A percentile compares a stretch with the other conserved stretches of the same genome.
These are phyloP conservation scores for Ganoderma multipileum DNA, from an alignment of 1,284 basidiomycete genomes.

Conservation along the genomic window DNA sequence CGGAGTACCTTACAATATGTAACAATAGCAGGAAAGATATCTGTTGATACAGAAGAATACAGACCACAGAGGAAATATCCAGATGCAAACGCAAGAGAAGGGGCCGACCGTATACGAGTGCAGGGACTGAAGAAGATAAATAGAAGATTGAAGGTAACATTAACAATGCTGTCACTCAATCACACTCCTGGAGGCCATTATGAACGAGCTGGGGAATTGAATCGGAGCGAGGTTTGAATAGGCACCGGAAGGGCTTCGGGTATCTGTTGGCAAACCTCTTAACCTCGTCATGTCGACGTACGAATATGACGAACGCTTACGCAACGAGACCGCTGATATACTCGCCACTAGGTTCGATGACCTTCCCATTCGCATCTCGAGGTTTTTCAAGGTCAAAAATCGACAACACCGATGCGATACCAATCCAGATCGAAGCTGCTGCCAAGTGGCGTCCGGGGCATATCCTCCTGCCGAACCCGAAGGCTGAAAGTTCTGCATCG, in stretches of 20 bases:
- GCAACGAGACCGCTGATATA: conserved; percentile 43
- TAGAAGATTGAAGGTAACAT: background rate
- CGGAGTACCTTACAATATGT: background rate
- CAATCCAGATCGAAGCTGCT: conserved; percentile 45
- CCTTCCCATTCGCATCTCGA: conserved; percentile 42
- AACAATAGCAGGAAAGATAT: background rate
- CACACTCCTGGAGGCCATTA: conserved; percentile 22
- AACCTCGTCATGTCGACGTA: background rate
- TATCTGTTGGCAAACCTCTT: conserved; percentile 28
- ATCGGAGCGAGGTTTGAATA: conserved; percentile 35
- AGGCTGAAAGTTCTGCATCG: conserved; percentile 39
- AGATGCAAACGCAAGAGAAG: background rate
- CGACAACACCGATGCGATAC: conserved; percentile 45
- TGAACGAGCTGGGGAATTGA: conserved; percentile 29
- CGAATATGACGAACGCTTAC: conserved; percentile 43
- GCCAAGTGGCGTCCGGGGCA: conserved; percentile 51
- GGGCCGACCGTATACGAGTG: background rate
- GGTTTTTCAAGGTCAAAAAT: conserved; percentile 46
- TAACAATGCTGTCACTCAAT: conserved; percentile 4
- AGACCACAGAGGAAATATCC: background rate
- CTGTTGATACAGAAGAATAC: background rate
- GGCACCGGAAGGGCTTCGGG: conserved; percentile 37
- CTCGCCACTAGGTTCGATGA: conserved; percentile 44
- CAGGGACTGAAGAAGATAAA: background rate
- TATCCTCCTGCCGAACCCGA: conserved; percentile 47